A percentile compares a stretch with the other conserved stretches of the same genome.
phyloP scores from a whole-genome alignment of 352 stramenopile genomes.

The Blastocystis sp. region DNA sequence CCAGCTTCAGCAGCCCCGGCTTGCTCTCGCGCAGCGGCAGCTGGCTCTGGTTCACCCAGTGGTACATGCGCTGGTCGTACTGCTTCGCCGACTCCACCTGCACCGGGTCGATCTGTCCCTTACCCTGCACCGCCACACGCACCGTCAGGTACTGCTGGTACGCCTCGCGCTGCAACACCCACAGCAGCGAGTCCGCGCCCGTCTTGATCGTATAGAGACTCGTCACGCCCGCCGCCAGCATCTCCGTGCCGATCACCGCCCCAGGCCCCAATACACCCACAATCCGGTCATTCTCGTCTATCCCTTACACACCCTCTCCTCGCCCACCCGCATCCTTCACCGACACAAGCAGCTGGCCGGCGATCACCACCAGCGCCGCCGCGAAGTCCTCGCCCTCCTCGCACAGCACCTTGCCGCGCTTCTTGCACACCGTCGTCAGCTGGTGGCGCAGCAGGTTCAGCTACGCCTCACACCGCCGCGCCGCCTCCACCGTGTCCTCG shows the following conservation, averaged over 20 bases:
- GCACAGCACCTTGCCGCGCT: constrained; percentile 35
- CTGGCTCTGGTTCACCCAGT: constrained; percentile 64
- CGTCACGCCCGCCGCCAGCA: neutral
- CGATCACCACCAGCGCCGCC: constrained; percentile 16
- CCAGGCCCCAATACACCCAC: constrained; percentile 25
- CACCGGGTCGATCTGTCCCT: constrained; percentile 10
- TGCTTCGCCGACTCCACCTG: constrained; percentile 24
- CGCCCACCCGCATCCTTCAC: neutral
- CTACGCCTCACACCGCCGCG: neutral
- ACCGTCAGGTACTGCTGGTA: constrained; percentile 59
- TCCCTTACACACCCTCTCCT: neutral
- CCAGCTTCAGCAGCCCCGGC: constrained; percentile 9
- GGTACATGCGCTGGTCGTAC: constrained; percentile 48
- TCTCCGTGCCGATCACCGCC: constrained; percentile 27
- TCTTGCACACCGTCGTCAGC: constrained; percentile 26
- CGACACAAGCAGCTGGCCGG: constrained; percentile 12
- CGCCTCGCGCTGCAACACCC: constrained; percentile 20
- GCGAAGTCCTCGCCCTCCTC: constrained; percentile 50
- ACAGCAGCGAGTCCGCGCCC: constrained; percentile 22
- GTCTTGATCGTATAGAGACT: constrained; percentile 14
- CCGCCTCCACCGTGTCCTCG: constrained; percentile 27
- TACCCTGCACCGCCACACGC: neutral
- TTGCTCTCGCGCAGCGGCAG: constrained; percentile 24
- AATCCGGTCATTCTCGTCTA: constrained; percentile 25
- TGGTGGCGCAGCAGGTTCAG: constrained; percentile 58